phyloP scores from a whole-genome alignment of 306 rosid genomes.

The Trifolium subterraneum region DNA sequence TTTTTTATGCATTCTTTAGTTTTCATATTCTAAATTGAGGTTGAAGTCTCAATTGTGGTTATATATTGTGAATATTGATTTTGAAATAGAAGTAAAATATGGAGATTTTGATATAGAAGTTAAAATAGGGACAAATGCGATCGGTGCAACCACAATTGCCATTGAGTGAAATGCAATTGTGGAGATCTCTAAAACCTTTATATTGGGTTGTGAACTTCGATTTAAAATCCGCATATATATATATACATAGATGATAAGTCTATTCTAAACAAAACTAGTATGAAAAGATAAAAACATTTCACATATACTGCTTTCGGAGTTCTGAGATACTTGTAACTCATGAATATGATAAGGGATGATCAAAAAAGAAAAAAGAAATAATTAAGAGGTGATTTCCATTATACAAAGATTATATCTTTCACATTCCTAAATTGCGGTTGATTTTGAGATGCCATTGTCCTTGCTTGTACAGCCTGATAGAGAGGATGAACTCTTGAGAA shows the following conservation, averaged over 20 bases:
- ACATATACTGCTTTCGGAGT: conserved; percentile 21
- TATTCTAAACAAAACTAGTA: not conserved
- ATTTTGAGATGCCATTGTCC: conserved; percentile 39
- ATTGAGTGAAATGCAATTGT: not conserved
- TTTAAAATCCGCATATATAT: not conserved
- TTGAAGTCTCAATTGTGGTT: not conserved
- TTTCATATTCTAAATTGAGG: not conserved
- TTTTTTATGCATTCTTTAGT: conserved; percentile 20
- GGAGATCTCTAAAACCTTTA: not conserved
- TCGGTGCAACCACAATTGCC: too few relatives aligned
- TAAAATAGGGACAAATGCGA: too few relatives aligned
- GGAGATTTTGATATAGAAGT: too few relatives aligned
- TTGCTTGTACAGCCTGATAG: conserved; percentile 83
- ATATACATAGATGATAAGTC: too few relatives aligned
- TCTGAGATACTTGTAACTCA: conserved; percentile 17
- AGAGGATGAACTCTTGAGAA: conserved; percentile 77
- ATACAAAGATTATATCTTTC: conserved; percentile 1
- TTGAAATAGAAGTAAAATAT: too few relatives aligned
- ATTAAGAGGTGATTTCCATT: conserved; percentile 4
- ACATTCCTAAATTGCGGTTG: not conserved
- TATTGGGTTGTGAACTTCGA: not conserved
- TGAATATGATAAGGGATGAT: conserved; percentile 13
- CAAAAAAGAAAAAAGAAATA: not conserved
- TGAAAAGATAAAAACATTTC: conserved; percentile 26
- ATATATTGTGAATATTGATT: not conserved